Evolutionary conservation across 2,329 filamentous ascomycete genomes (phyloP), one percentile per base, ranked within the genome.

Genomic region (Penicillium sp.): DNA sequence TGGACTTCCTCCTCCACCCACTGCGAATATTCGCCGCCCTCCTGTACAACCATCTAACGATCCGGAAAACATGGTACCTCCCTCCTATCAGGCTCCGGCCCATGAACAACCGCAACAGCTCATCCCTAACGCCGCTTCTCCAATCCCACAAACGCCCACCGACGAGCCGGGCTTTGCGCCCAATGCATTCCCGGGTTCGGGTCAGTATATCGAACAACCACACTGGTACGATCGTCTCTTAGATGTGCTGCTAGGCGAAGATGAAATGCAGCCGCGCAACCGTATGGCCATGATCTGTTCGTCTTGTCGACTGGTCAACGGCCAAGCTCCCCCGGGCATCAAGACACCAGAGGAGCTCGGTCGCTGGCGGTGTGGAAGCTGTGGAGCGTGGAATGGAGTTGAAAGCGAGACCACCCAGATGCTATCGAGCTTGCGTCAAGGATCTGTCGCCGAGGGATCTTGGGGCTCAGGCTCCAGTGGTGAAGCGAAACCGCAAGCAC

Each of bases 171-270:
- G 73, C 4, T 81, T 80, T 55, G 78, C 79, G 3, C 78, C 77
- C 2, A 80, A 80, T 49, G 78, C 78, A 1, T 80, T 79, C 56
- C 57, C 75, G 1, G 64, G 65, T 45, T 61, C 66, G 3, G 61
- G 69, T 8, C 71, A 70, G 29, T 73, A 75, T 25, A 66, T 70
- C 42, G 70, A 75, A 49, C 67, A 71, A 62, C 78, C 85, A 15
- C 87, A 89, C 69, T 99, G 94, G 94, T 99, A 97, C 74, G 94
- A 99, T 71, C 86, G 93, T 53, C 86, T 99, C 51, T 80, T 99
- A 54, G 94, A 99, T 68, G 85, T 96, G 0, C 84, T 99, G 25
- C 82, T 99, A 0, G 94, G 94, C 48, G 94, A 99, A 69, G 94
- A 99, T 67, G 94, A 99, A 75, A 95, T 90, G 4, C 86, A 89